Percentiles rank a stretch among this genome's conserved stretches.
These are phyloP conservation scores for Skeletonema menzelii DNA, from an alignment of 108 stramenopile genomes.

Conservation along the genomic window DNA sequence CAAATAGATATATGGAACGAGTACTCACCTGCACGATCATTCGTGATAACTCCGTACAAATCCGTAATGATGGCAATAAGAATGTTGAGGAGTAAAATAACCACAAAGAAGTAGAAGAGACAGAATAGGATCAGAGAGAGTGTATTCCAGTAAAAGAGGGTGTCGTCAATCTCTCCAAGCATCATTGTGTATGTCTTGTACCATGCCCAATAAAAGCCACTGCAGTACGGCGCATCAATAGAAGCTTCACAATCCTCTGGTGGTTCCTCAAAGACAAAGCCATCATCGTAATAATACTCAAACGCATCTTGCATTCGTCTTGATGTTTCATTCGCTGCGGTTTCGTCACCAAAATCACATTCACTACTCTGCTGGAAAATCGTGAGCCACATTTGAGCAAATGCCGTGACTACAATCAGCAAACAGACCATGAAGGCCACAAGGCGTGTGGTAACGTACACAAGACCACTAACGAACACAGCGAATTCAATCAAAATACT, in stretches of 20 bases:
- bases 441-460: conserved; percentile 66
- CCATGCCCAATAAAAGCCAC: conserved; percentile 48
- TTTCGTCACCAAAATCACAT: conserved; percentile 25
- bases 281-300: conserved; percentile 6
- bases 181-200: conserved; percentile 84
- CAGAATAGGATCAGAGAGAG: conserved; percentile 64
- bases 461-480: conserved; percentile 81
- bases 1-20: background rate
- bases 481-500: conserved; percentile 79
- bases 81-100: conserved; percentile 75
- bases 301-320: background rate
- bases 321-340: background rate
- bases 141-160: conserved; percentile 44
- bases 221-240: conserved; percentile 23
- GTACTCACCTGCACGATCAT: conserved; percentile 62
- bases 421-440: conserved; percentile 73
- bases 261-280: background rate
- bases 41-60: conserved; percentile 79
- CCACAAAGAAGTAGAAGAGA: conserved; percentile 71
- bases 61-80: conserved; percentile 88
- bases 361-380: conserved; percentile 57
- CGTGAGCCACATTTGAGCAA: conserved; percentile 83
- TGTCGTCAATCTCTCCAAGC: conserved; percentile 64
- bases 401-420: conserved; percentile 70
- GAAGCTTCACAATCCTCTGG: conserved; percentile 34